phyloP scores from a whole-genome alignment of 2,329 filamentous ascomycete genomes.

The Coniochaeta pulveracea region DNA sequence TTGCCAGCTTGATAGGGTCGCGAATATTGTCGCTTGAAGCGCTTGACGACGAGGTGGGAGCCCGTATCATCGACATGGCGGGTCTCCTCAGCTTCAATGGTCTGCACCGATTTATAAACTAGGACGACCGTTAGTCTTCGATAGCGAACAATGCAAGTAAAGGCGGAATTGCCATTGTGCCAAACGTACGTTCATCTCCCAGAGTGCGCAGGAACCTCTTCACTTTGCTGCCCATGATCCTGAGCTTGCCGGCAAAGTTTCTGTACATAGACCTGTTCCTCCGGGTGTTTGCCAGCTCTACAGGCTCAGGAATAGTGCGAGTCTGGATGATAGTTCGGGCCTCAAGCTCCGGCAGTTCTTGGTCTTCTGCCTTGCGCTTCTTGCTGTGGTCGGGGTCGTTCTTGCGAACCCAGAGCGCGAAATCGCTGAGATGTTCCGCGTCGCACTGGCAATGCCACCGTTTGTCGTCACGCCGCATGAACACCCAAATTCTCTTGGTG shows the following conservation, averaged over 20 bases:
- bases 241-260: slow-evolving; percentile 7
- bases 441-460: slow-evolving; percentile 12
- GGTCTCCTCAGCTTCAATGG: slow-evolving; percentile 9
- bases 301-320: not conserved
- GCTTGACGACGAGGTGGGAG: slow-evolving; percentile 12
- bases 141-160: too few relatives aligned
- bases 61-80: slow-evolving; percentile 5
- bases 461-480: slow-evolving; percentile 12
- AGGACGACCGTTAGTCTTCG: not conserved
- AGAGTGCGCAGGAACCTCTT: not conserved
- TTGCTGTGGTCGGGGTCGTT: slow-evolving; percentile 3
- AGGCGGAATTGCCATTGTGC: too few relatives aligned
- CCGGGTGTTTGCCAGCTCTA: not conserved
- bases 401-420: slow-evolving; percentile 2
- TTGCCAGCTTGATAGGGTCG: too few relatives aligned
- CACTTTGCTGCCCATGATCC: slow-evolving; percentile 10
- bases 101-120: not conserved
- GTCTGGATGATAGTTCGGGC: too few relatives aligned
- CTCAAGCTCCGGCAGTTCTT: not conserved
- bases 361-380: slow-evolving; percentile 13
- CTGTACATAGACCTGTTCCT: slow-evolving; percentile 8
- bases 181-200: not conserved
- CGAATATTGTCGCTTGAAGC: slow-evolving; percentile 12
- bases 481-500: slow-evolving; percentile 9
- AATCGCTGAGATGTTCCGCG: not conserved